phyloP scores from a whole-genome alignment of 306 rosid genomes.

The Ormosia emarginata region DNA sequence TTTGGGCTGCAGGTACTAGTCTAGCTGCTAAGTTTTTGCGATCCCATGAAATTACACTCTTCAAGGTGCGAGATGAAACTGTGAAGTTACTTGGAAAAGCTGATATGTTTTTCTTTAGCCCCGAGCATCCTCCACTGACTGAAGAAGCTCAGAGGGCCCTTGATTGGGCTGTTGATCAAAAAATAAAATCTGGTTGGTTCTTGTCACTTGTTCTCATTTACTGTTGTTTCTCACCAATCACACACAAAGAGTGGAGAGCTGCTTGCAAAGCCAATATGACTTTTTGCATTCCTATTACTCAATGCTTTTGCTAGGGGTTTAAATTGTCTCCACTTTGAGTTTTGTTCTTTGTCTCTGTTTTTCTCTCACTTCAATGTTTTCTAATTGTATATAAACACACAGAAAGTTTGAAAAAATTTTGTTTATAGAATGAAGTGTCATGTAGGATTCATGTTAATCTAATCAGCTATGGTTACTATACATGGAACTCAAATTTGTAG shows the following conservation, averaged over 20 bases:
- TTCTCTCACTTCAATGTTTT: neutral
- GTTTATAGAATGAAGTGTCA: neutral
- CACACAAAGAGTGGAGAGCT: neutral
- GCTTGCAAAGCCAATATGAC: neutral
- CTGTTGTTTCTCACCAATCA: neutral
- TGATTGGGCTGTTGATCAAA: slow-evolving; percentile 71
- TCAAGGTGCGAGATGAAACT: slow-evolving; percentile 62
- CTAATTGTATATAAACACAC: neutral
- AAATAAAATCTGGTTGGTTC: slow-evolving; percentile 55
- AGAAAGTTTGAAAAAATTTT: neutral
- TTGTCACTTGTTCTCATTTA: neutral
- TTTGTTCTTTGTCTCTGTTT: neutral
- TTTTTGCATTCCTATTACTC: neutral
- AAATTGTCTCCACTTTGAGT: neutral
- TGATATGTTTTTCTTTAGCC: slow-evolving; percentile 40
- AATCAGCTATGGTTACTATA: neutral
- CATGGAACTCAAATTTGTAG: neutral
- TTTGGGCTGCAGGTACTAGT: slow-evolving; percentile 54
- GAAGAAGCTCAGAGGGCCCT: slow-evolving; percentile 71
- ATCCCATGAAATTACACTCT: slow-evolving; percentile 55
- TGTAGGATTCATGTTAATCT: neutral
- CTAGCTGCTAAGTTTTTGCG: slow-evolving; percentile 56
- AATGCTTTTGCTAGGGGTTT: neutral
- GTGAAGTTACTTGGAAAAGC: slow-evolving; percentile 53
- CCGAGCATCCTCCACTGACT: slow-evolving; percentile 63